Evolutionary conservation across 306 rosid genomes (phyloP), one percentile per base, ranked within the genome.

Genomic region (Fragaria nilgerrensis): DNA sequence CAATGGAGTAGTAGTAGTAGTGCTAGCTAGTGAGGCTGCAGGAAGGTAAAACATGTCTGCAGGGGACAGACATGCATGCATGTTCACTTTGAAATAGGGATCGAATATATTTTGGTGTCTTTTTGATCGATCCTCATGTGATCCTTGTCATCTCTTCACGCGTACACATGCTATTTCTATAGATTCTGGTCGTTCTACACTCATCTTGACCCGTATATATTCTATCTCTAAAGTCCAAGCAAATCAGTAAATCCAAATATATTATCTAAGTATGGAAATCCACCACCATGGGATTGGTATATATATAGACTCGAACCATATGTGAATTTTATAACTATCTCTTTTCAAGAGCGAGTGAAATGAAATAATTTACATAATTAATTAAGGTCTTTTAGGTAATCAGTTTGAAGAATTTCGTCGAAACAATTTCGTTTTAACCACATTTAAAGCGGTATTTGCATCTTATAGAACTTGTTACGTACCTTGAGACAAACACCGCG

Each of bases 61-160:
- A 1, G 47, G 10, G 25, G 5, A 15, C 25, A 3, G 44, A 65
- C 70, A 65, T 65, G 47, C 55, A 74, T 74, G 68, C 68, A 25
- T 74, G 55, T 16, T 39, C n/a, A 22, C 67, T 56, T n/a, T 39
- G 23, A 36, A 22, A 0, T 3, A 52, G 23, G 3, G 10, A 53
- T 29, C 41, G 39, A 49, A 15, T 70, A 49, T 17, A 34, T 70
- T 49, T 32, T 7, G 8, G 19, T 9, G n/a, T 53, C 49, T 37
- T 41, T 53, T 55, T 72, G 34, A 34, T 61, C 27, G 22, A 53
- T 73, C 34, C 77, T 39, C 78, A 73, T 77, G 75, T 77, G 83
- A 80, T 80, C 83, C 79, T 68, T 45, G 83, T 80, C 83, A 74
- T 58, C 52, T 5, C 69, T 32, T 75, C 79, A 80, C 76, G 79